phyloP scores from a whole-genome alignment of 805 yeast species.

The Candida silvicultrix region DNA sequence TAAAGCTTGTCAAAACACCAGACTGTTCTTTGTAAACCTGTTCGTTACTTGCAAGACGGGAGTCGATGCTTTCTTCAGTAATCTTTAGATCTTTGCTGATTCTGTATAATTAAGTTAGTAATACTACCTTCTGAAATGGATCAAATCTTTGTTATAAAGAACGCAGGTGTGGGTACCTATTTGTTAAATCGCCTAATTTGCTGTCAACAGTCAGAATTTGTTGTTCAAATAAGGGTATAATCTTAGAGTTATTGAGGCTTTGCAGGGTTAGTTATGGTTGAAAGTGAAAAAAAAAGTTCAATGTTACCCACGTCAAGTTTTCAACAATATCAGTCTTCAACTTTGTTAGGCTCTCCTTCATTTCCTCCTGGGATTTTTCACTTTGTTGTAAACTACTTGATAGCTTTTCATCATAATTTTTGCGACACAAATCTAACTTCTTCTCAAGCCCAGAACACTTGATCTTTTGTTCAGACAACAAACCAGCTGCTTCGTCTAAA shows the following conservation, averaged over 20 bases:
- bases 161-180: conserved; percentile 13
- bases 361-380: too few species aligned
- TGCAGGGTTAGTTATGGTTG: not conserved
- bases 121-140: too few species aligned
- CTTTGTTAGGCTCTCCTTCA: not conserved
- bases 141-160: conserved; percentile 5
- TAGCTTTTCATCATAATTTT: conserved; percentile 9
- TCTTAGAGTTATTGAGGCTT: not conserved
- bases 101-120: not conserved
- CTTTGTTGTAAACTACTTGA: not conserved
- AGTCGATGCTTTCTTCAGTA: not conserved
- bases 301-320: not conserved
- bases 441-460: conserved; percentile 25
- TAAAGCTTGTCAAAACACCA: not conserved
- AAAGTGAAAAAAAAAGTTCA: not conserved
- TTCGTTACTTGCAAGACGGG: not conserved
- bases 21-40: not conserved
- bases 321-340: not conserved
- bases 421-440: conserved; percentile 12
- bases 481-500: conserved; percentile 37
- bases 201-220: not conserved
- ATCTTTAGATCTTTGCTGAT: not conserved
- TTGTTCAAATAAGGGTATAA: not conserved
- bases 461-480: conserved; percentile 40
- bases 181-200: conserved; percentile 1